Evolutionary conservation across 305 asterid species (phyloP).

Genomic region (Solanum aculeatissimum): DNA sequence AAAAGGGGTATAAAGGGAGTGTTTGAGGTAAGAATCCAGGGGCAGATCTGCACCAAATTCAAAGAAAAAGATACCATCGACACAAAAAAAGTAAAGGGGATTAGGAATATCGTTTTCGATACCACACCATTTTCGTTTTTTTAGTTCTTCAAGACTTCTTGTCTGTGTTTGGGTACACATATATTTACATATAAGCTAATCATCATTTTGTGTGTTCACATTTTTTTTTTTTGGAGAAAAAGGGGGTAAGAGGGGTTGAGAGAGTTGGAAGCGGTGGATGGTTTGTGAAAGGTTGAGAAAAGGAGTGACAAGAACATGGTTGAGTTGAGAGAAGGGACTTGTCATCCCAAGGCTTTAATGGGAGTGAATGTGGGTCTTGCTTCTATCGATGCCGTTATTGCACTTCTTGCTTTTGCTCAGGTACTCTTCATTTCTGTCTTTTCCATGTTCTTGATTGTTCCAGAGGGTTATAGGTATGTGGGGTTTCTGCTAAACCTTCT

Average conservation of each 20-base stretch:
- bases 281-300: not conserved
- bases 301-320: constrained; percentile 22
- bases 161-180: not conserved
- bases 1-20: not conserved
- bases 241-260: not conserved
- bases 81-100: not conserved
- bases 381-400: constrained; percentile 58
- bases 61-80: not conserved
- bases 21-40: not conserved
- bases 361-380: constrained; percentile 64
- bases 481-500: not conserved
- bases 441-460: not conserved
- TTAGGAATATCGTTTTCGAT: constrained; percentile 4
- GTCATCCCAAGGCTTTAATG: constrained; percentile 55
- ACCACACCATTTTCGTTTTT: not conserved
- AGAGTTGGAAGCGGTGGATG: not conserved
- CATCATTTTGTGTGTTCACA: not conserved
- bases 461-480: not conserved
- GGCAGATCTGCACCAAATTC: not conserved
- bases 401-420: constrained; percentile 60
- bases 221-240: not conserved
- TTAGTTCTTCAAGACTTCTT: not conserved
- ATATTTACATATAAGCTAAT: not conserved
- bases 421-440: constrained; percentile 9
- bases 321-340: constrained; percentile 49